Evolutionary conservation across 805 yeast genomes (phyloP).

Genomic region (Saturnispora gosingensis): DNA sequence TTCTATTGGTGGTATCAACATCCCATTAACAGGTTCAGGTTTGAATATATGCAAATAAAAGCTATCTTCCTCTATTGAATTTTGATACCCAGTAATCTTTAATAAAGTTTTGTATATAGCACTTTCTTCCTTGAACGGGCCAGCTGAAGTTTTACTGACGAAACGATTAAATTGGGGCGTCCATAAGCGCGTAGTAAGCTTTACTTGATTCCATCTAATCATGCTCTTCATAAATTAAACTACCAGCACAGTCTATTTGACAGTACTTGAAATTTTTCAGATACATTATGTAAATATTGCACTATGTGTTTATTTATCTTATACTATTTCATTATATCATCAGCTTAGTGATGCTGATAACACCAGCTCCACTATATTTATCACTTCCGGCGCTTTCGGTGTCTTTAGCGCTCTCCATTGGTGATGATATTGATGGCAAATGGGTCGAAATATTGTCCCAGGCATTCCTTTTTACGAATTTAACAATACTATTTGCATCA

Average conservation of each 20-base stretch:
- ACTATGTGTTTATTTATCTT: neutral
- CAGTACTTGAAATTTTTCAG: neutral
- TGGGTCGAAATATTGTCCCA: constrained; percentile 5
- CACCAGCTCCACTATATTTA: constrained; percentile 25
- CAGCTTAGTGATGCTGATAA: neutral
- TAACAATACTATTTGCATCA: constrained; percentile 11
- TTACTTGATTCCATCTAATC: neutral
- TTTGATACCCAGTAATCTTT: neutral
- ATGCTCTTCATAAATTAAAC: neutral
- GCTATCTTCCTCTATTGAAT: neutral
- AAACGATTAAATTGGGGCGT: neutral
- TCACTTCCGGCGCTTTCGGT: constrained; percentile 28
- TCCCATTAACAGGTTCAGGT: neutral
- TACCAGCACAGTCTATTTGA: neutral
- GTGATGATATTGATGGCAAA: neutral
- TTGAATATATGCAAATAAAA: neutral
- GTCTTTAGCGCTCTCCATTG: constrained; percentile 22
- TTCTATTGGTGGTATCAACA: neutral
- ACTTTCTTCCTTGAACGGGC: neutral
- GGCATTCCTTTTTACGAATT: constrained; percentile 19
- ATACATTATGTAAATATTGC: neutral
- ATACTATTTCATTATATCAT: neutral
- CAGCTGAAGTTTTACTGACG: neutral
- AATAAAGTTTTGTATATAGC: neutral
- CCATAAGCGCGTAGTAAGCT: neutral